These are phyloP conservation scores for Verticillium zaregamsianum DNA, from an alignment of 2,329 filamentous ascomycete genomes.

Conservation along the genomic window DNA sequence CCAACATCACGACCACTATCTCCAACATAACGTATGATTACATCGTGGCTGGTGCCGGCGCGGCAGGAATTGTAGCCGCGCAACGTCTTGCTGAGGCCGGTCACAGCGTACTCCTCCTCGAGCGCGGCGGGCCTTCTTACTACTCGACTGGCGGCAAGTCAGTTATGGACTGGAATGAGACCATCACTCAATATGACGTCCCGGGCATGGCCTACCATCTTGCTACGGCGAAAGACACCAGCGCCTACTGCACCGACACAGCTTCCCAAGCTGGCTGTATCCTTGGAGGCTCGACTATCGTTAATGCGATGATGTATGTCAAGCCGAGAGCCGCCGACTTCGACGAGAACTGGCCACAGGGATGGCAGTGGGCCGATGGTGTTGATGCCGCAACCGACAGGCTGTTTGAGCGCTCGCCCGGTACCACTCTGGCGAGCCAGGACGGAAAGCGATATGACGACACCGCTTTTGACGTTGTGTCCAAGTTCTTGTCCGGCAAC, in stretches of 20 bases:
- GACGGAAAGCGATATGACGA: conserved; percentile 15
- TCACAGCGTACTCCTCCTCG: conserved; percentile 11
- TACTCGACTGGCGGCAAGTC: conserved; percentile 13
- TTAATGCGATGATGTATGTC: conserved; percentile 23
- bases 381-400: conserved; percentile 11
- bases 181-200: conserved; percentile 16
- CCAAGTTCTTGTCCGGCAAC: conserved; percentile 10
- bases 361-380: conserved; percentile 14
- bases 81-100: conserved; percentile 13
- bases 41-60: conserved; percentile 14
- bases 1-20: conserved; percentile 3
- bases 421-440: conserved; percentile 10
- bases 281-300: conserved; percentile 23
- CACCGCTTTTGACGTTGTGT: conserved; percentile 10
- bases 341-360: conserved; percentile 9
- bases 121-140: conserved; percentile 10
- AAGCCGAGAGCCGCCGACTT: conserved; percentile 10
- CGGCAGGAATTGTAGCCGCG: conserved; percentile 10
- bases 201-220: conserved; percentile 15
- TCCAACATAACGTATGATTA: conserved; percentile 13
- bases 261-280: conserved; percentile 23
- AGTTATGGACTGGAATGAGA: conserved; percentile 21
- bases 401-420: conserved; percentile 13
- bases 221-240: conserved; percentile 8
- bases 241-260: conserved; percentile 20